phyloP scores from a whole-genome alignment of 2,329 filamentous ascomycete genomes.

The Trichoderma sp. region DNA sequence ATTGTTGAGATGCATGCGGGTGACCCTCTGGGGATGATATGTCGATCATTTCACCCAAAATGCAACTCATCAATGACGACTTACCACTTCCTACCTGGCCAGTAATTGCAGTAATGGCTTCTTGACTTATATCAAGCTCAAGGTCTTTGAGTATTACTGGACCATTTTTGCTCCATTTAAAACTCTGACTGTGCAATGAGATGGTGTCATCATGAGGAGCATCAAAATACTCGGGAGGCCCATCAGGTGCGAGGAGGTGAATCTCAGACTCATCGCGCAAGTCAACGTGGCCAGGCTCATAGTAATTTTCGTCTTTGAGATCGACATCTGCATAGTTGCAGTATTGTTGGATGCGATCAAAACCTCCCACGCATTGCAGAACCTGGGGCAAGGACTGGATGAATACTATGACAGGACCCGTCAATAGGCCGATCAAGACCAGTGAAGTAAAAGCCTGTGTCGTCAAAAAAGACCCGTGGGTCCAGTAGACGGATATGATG shows the following conservation, averaged over 20 bases:
- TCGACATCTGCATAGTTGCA: slow-evolving; percentile 17
- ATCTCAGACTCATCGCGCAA: slow-evolving; percentile 1
- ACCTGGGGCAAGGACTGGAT: slow-evolving; percentile 25
- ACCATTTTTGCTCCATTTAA: slow-evolving; percentile 3
- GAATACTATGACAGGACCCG: slow-evolving; percentile 23
- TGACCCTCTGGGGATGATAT: not conserved
- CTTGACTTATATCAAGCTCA: slow-evolving; percentile 3
- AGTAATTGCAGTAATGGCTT: slow-evolving; percentile 18
- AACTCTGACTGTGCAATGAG: slow-evolving; percentile 3
- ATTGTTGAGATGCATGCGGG: not conserved
- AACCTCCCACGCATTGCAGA: slow-evolving; percentile 22
- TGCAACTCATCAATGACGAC: slow-evolving; percentile 15
- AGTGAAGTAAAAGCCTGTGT: slow-evolving; percentile 26
- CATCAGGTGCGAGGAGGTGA: not conserved
- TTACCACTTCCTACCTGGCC: slow-evolving; percentile 20
- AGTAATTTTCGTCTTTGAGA: slow-evolving; percentile 7
- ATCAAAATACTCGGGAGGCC: not conserved
- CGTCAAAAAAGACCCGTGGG: slow-evolving; percentile 24
- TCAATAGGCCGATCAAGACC: slow-evolving; percentile 24
- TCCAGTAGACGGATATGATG: slow-evolving; percentile 27
- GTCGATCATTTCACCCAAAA: slow-evolving; percentile 13
- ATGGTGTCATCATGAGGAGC: not conserved
- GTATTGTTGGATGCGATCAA: slow-evolving; percentile 27
- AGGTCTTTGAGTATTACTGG: slow-evolving; percentile 15
- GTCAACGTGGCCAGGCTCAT: not conserved